Evolutionary conservation across 2,329 filamentous ascomycete species (phyloP).

Genomic region (Elsinoe perseae): DNA sequence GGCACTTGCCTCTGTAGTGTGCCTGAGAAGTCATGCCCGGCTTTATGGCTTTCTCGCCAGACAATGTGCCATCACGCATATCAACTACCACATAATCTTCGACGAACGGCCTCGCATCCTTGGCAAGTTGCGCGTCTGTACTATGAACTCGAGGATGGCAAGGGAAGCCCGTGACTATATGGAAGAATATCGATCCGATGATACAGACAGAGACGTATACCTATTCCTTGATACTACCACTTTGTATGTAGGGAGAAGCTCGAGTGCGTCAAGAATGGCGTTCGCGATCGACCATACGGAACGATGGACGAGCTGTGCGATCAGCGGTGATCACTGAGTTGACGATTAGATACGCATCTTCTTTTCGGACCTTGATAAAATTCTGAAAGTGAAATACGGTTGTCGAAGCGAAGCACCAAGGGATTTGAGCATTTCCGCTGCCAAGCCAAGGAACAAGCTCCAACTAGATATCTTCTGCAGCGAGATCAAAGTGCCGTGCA

Average conservation of each 20-base stretch:
- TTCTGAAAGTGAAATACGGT: background rate
- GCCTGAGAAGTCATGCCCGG: constrained; percentile 13
- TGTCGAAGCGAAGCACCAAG: background rate
- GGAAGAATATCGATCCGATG: no score
- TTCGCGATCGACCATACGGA: no score
- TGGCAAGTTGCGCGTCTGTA: constrained; percentile 29
- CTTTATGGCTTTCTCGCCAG: constrained; percentile 24
- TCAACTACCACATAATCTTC: constrained; percentile 30
- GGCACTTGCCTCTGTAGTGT: constrained; percentile 26
- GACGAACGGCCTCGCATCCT: constrained; percentile 26
- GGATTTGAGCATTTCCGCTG: no score
- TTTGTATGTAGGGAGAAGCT: no score
- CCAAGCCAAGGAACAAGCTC: background rate
- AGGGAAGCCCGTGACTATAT: no score
- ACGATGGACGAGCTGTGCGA: no score
- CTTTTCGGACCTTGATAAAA: background rate
- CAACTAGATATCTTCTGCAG: background rate
- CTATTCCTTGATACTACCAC: no score
- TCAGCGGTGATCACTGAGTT: no score
- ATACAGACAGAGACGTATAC: no score
- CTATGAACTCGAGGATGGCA: constrained; percentile 23
- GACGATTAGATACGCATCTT: no score
- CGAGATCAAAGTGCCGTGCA: background rate
- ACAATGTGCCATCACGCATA: constrained; percentile 29
- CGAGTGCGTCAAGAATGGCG: no score